Evolutionary conservation across 441 rosid species (phyloP).

Genomic region (Eruca vesicaria): DNA sequence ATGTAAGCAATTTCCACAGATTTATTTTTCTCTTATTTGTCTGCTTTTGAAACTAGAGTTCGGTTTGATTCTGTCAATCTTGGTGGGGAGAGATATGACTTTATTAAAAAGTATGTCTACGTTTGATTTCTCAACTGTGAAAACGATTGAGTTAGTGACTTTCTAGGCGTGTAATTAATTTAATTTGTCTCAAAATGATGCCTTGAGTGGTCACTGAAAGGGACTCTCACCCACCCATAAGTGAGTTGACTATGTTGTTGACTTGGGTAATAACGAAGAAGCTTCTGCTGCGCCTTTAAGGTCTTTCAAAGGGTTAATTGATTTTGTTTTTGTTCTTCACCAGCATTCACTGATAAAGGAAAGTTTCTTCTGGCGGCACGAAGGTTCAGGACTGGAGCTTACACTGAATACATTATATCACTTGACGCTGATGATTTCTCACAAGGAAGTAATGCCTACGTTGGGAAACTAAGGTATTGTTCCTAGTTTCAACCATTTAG

Average conservation of each 20-base stretch:
- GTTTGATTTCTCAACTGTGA: constrained; percentile 12
- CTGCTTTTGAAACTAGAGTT: constrained; percentile 7
- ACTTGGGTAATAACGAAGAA: constrained; percentile 11
- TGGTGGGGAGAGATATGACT: background rate
- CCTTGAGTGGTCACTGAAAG: constrained; percentile 19
- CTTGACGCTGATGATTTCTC: constrained; percentile 82
- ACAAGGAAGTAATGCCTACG: constrained; percentile 90
- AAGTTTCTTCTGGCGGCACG: constrained; percentile 94
- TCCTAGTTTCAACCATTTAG: background rate
- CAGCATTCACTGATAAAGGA: constrained; percentile 78
- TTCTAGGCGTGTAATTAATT: constrained; percentile 20
- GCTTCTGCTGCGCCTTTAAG: no score
- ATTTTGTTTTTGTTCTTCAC: background rate
- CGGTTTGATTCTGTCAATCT: constrained; percentile 36
- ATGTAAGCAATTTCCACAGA: constrained; percentile 50
- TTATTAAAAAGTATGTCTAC: constrained; percentile 8
- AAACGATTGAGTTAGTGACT: constrained; percentile 20
- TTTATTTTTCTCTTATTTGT: background rate
- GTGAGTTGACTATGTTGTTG: constrained; percentile 32
- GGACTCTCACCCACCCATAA: constrained; percentile 20
- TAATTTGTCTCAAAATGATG: constrained; percentile 12
- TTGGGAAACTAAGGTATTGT: constrained; percentile 79
- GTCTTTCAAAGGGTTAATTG: no score
- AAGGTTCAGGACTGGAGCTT: constrained; percentile 75
- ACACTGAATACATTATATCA: constrained; percentile 80